These are phyloP conservation scores for Cladophialophora psammophila DNA, from an alignment of 2,329 filamentous ascomycete species.

Conservation along the genomic window DNA sequence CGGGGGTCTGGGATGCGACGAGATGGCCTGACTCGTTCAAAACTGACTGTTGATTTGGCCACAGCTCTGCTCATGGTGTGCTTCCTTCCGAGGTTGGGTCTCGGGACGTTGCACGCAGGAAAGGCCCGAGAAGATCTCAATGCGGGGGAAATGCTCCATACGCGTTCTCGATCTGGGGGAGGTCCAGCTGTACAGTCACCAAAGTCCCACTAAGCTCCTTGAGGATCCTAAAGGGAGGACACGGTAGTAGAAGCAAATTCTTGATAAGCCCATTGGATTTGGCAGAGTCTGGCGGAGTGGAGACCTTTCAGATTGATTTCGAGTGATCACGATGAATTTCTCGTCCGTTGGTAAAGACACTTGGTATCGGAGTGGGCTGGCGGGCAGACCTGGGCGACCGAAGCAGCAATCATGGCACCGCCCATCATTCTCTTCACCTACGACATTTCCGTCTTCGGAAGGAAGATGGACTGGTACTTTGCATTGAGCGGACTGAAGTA, in stretches of 20 bases:
- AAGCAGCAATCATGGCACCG: conserved; percentile 19
- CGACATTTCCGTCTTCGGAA: conserved; percentile 27
- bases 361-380: neutral
- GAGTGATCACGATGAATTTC: neutral
- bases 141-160: neutral
- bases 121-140: neutral
- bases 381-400: too few relatives aligned
- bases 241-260: neutral
- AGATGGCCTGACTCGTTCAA: conserved; percentile 13
- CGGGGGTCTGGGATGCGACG: conserved; percentile 5
- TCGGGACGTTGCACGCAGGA: neutral
- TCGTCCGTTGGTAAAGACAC: neutral
- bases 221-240: neutral
- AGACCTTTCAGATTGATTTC: neutral
- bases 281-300: neutral
- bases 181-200: neutral
- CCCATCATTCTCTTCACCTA: conserved; percentile 34
- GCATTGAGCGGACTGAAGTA: conserved; percentile 20
- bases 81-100: conserved; percentile 10
- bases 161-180: neutral
- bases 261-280: neutral
- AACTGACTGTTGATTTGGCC: conserved; percentile 8
- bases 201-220: conserved; percentile 5
- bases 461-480: conserved; percentile 32
- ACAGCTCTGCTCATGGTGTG: neutral